Evolutionary conservation across 805 yeast species (phyloP).

Genomic region (Kurtzmaniella fragi): DNA sequence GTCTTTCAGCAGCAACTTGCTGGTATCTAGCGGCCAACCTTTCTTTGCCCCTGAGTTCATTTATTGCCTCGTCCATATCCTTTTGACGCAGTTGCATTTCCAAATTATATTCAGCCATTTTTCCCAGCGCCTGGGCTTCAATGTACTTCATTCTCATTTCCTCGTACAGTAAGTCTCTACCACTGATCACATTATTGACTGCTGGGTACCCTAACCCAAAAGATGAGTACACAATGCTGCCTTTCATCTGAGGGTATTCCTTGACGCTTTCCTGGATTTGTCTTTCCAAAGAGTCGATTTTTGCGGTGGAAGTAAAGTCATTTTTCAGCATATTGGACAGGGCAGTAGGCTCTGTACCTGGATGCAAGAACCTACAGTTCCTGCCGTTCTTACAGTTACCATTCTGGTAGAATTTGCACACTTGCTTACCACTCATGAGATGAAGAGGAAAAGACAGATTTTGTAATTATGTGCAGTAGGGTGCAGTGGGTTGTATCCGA

Average conservation of each 20-base stretch:
- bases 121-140: conserved; percentile 35
- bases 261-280: conserved; percentile 19
- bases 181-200: conserved; percentile 42
- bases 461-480: not conserved
- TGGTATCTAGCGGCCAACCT: conserved; percentile 52
- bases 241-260: conserved; percentile 19
- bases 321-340: not conserved
- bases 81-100: conserved; percentile 36
- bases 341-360: conserved; percentile 1
- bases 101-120: conserved; percentile 33
- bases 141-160: conserved; percentile 45
- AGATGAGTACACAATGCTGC: conserved; percentile 32
- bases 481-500: too few species aligned
- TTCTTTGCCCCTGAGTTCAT: conserved; percentile 33
- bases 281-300: conserved; percentile 12
- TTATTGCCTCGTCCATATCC: conserved; percentile 43
- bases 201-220: conserved; percentile 49
- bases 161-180: conserved; percentile 51
- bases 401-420: conserved; percentile 19
- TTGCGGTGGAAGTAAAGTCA: conserved; percentile 9
- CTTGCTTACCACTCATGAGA: not conserved
- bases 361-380: conserved; percentile 22
- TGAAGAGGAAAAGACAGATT: not conserved
- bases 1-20: conserved; percentile 40
- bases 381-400: conserved; percentile 25